phyloP scores from a whole-genome alignment of 805 yeast genomes.

The Candida oleophila region DNA sequence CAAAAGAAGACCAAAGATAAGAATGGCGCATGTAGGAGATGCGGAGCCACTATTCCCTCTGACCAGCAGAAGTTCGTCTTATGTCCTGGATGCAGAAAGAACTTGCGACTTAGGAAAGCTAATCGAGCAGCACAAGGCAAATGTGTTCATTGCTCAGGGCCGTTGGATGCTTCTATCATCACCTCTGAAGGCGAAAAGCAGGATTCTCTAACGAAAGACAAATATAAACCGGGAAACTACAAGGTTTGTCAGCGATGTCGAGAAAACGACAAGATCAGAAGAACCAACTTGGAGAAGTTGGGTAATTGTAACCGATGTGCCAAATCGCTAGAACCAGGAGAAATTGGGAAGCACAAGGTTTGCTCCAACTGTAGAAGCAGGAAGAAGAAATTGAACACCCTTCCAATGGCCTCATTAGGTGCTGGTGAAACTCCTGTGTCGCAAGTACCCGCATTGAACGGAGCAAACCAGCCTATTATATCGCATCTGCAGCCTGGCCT shows the following conservation, averaged over 20 bases:
- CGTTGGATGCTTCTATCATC: conserved; percentile 41
- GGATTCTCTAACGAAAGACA: conserved; percentile 13
- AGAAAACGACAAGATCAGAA: conserved; percentile 56
- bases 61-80: conserved; percentile 54
- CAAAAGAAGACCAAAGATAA: conserved; percentile 59
- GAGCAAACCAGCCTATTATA: not conserved
- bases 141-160: conserved; percentile 70
- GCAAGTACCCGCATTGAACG: conserved; percentile 2
- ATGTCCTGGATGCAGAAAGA: conserved; percentile 59
- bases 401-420: not conserved
- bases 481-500: not conserved
- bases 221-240: conserved; percentile 31
- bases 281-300: conserved; percentile 53
- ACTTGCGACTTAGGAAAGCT: conserved; percentile 54
- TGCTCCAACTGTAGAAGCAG: conserved; percentile 54
- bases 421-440: not conserved
- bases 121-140: conserved; percentile 60
- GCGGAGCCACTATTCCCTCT: conserved; percentile 54
- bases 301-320: conserved; percentile 69
- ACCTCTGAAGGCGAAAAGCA: conserved; percentile 23
- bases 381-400: conserved; percentile 40
- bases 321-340: conserved; percentile 42
- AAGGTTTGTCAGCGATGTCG: conserved; percentile 70
- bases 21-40: conserved; percentile 62
- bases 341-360: conserved; percentile 54